phyloP scores from a whole-genome alignment of 192 early-diverging fungal genomes.

The Coemansia sp. region DNA sequence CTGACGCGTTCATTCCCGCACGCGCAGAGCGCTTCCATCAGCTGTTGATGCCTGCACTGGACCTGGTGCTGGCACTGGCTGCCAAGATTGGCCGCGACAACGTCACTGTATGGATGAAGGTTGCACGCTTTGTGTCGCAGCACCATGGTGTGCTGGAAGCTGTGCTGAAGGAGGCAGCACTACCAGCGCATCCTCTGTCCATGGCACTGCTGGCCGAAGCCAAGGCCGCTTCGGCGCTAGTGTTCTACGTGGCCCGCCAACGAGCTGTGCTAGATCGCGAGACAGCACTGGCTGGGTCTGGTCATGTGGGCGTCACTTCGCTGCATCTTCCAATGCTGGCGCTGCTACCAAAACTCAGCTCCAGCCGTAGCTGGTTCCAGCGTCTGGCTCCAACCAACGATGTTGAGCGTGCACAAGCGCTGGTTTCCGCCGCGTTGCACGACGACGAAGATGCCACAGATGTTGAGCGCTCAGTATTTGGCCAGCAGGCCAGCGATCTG shows the following conservation, averaged over 20 bases:
- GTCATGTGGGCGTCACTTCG: conserved; percentile 45
- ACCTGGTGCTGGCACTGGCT: conserved; percentile 59
- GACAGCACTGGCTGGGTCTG: conserved; percentile 35
- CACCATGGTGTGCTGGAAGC: conserved; percentile 46
- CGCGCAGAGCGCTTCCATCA: conserved; percentile 62
- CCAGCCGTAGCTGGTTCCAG: conserved; percentile 25
- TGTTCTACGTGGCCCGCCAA: conserved; percentile 47
- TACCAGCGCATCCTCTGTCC: conserved; percentile 26
- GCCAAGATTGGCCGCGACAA: conserved; percentile 50
- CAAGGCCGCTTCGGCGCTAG: conserved; percentile 36
- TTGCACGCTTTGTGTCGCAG: conserved; percentile 45
- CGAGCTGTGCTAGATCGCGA: conserved; percentile 51
- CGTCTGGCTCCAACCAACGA: conserved; percentile 39
- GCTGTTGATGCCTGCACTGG: conserved; percentile 62
- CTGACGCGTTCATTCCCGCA: conserved; percentile 47
- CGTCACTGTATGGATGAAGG: conserved; percentile 49
- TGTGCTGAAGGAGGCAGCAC: conserved; percentile 33
- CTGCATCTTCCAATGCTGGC: conserved; percentile 47
- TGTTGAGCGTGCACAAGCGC: conserved; percentile 49
- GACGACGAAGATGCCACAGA: conserved; percentile 17
- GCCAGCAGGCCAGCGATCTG: conserved; percentile 48
- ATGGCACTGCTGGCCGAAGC: conserved; percentile 40
- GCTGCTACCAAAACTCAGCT: conserved; percentile 43
- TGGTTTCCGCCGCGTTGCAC: conserved; percentile 23
- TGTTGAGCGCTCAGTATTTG: conserved; percentile 32